A percentile compares a stretch with the other conserved stretches of the same genome.
Conservation (phyloP, 441 rosid species). For the Croton setiger region DNA sequence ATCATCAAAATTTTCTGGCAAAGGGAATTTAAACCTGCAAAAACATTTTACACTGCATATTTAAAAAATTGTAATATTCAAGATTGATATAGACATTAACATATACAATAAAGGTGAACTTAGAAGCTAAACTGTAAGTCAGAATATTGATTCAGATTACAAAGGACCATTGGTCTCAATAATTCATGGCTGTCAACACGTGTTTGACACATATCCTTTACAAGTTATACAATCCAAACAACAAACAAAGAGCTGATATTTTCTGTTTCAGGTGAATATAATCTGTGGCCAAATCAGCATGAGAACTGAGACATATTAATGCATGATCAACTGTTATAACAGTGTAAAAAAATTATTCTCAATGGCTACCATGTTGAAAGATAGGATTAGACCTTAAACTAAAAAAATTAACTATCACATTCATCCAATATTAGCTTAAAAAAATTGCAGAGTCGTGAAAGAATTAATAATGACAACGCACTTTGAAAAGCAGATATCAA, state of each 20-base stretch:
- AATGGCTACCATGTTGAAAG: neutral
- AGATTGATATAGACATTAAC: neutral
- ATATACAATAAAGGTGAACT: neutral
- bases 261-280: neutral
- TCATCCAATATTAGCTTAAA: neutral
- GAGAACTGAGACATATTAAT: neutral
- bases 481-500: constrained; percentile 41
- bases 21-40: constrained; percentile 56
- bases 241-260: neutral
- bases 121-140: neutral
- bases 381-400: neutral
- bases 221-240: neutral
- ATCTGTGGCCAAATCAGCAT: neutral
- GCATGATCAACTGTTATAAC: neutral
- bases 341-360: neutral
- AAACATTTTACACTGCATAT: constrained; percentile 12
- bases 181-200: neutral
- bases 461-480: neutral
- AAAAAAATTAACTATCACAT: neutral
- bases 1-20: constrained; percentile 49
- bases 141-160: neutral
- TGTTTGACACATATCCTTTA: neutral
- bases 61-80: constrained; percentile 4
- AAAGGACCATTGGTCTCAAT: neutral
- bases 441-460: neutral